A percentile compares a stretch with the other conserved stretches of the same genome.
These are phyloP conservation scores for Jaltomata sinuosa DNA, from an alignment of 257 asterid species.

Conservation along the genomic window DNA sequence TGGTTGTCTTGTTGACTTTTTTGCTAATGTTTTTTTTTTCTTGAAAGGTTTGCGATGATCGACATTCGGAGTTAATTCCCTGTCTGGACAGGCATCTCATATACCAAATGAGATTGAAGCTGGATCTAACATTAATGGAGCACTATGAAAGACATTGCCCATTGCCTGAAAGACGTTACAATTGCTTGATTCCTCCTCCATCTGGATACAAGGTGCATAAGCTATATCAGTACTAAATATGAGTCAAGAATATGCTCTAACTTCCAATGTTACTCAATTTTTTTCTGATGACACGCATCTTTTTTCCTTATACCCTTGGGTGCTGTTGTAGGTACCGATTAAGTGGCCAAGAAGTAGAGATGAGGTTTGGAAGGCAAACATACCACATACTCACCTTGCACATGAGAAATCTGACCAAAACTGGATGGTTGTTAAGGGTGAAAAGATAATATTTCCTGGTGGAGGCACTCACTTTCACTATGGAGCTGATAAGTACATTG, in stretches of 20 bases:
- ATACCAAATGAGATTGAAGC: conserved; percentile 81
- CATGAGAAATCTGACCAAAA: conserved; percentile 94
- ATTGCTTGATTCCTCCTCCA: conserved; percentile 96
- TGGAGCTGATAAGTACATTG: conserved; percentile 91
- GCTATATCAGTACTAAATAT: background rate
- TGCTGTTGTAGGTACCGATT: conserved; percentile 51
- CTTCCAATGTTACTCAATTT: background rate
- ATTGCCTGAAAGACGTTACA: conserved; percentile 79
- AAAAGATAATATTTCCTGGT: conserved; percentile 75
- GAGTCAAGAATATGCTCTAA: background rate
- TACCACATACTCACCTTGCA: conserved; percentile 96
- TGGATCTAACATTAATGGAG: conserved; percentile 95
- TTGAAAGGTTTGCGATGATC: conserved; percentile 92
- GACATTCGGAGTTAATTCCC: conserved; percentile 93
- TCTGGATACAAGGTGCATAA: conserved; percentile 75
- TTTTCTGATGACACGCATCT: conserved; percentile 2
- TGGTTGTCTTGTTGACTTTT: background rate
- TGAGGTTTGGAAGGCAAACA: conserved; percentile 89
- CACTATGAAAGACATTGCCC: conserved; percentile 99
- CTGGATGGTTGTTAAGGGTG: conserved; percentile 96
- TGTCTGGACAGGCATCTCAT: conserved; percentile 94
- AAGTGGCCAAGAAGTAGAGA: conserved; percentile 97
- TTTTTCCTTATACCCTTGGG: background rate
- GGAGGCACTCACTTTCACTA: conserved; percentile 97
- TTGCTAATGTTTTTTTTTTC: background rate